These are phyloP conservation scores for Ananas comosus DNA, from an alignment of 176 grass and related monocot genomes.

Conservation along the genomic window DNA sequence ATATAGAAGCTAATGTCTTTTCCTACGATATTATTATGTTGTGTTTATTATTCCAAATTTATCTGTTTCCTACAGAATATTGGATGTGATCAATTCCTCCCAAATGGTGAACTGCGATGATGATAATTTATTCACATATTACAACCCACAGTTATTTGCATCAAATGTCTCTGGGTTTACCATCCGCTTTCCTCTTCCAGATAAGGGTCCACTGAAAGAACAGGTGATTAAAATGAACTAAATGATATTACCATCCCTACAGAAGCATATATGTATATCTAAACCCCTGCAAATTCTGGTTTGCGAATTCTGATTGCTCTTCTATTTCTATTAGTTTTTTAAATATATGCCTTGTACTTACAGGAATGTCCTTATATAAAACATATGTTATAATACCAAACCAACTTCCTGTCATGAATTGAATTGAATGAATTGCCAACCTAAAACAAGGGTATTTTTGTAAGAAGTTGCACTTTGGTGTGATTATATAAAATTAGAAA, in stretches of 20 bases:
- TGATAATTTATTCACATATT: slow-evolving; percentile 30
- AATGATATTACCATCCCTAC: too few species aligned
- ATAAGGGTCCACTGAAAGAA: slow-evolving; percentile 50
- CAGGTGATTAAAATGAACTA: slow-evolving; percentile 29
- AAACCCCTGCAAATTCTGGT: too few species aligned
- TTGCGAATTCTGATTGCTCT: too few species aligned
- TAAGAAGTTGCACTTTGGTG: too few species aligned
- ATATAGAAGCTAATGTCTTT: slow-evolving; percentile 13
- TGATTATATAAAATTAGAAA: too few species aligned
- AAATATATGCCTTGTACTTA: slow-evolving; percentile 4
- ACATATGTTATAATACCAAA: background rate
- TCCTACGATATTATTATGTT: background rate
- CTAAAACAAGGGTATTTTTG: too few species aligned
- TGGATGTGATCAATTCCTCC: slow-evolving; percentile 54
- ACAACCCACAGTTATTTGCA: slow-evolving; percentile 70
- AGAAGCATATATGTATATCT: too few species aligned
- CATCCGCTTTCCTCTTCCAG: slow-evolving; percentile 57
- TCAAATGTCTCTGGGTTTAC: slow-evolving; percentile 33
- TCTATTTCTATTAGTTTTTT: background rate
- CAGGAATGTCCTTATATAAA: background rate
- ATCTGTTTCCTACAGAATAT: slow-evolving; percentile 43
- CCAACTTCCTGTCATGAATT: too few species aligned
- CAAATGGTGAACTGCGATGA: slow-evolving; percentile 33
- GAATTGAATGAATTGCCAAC: too few species aligned
- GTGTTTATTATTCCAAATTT: slow-evolving; percentile 13